phyloP scores from a whole-genome alignment of 1,284 basidiomycete species.

The Puccinia triticina region DNA sequence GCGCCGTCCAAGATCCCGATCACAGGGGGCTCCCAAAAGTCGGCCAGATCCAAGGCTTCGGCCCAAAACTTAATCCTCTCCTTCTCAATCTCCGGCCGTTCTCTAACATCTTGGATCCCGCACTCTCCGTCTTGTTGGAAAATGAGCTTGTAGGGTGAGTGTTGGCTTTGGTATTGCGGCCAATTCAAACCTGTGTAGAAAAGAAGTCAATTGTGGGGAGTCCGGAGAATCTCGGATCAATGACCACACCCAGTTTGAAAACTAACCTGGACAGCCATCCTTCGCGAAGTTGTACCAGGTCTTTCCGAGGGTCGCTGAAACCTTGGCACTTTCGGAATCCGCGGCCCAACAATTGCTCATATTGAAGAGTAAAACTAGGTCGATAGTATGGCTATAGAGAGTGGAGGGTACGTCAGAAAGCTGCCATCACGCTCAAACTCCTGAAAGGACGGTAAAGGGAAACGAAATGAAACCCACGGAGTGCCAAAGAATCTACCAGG shows the following conservation, averaged over 20 bases:
- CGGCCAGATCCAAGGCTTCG: not conserved
- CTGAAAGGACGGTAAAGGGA: not conserved
- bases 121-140: conserved; percentile 24
- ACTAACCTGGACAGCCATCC: conserved; percentile 30
- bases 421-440: not conserved
- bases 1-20: not conserved
- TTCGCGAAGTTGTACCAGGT: conserved; percentile 26
- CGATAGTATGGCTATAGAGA: conserved; percentile 33
- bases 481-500: not conserved
- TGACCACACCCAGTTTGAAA: not conserved
- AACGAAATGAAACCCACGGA: not conserved
- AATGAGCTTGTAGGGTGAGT: conserved; percentile 14
- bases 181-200: conserved; percentile 19
- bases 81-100: conserved; percentile 23
- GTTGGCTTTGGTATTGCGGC: conserved; percentile 16
- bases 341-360: conserved; percentile 19
- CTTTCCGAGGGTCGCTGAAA: conserved; percentile 26
- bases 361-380: conserved; percentile 23
- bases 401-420: not conserved
- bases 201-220: not conserved
- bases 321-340: conserved; percentile 29
- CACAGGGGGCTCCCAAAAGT: not conserved
- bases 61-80: conserved; percentile 24
- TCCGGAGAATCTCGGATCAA: not conserved
- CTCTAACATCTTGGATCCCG: not conserved